phyloP scores from a whole-genome alignment of 352 stramenopile genomes.

The Blastocystis sp. region DNA sequence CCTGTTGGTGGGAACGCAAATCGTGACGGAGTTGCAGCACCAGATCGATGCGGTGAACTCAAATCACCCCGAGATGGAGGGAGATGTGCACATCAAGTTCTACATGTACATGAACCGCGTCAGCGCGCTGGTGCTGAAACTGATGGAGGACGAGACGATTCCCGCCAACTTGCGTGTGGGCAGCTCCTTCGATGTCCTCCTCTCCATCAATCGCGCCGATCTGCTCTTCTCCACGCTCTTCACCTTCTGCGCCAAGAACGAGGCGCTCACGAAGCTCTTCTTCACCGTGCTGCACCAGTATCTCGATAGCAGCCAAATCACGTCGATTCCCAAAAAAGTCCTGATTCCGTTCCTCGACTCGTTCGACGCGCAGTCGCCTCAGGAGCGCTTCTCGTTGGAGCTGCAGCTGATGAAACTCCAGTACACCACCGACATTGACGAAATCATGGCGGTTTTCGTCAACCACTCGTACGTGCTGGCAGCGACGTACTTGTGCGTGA shows the following conservation, averaged over 20 bases:
- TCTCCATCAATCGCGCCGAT: background rate
- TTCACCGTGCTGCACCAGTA: background rate
- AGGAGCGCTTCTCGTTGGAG: background rate
- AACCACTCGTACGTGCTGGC: background rate
- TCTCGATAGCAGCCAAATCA: background rate
- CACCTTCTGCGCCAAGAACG: background rate
- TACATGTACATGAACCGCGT: conserved; percentile 36
- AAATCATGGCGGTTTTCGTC: background rate
- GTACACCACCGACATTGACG: background rate
- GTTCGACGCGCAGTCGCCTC: background rate
- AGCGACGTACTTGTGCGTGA: background rate
- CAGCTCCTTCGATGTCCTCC: conserved; percentile 14
- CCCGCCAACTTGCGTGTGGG: conserved; percentile 22
- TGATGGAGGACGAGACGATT: background rate
- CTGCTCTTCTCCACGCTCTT: conserved; percentile 1
- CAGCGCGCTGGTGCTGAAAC: background rate
- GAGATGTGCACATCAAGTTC: conserved; percentile 2
- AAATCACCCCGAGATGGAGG: background rate
- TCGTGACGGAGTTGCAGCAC: background rate
- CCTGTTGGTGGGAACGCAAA: background rate
- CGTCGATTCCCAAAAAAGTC: background rate
- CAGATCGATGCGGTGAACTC: background rate
- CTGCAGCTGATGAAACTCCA: background rate
- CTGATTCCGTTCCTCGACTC: background rate
- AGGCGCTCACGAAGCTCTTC: background rate